phyloP scores from a whole-genome alignment of 306 rosid genomes.

The Mimosa bimucronata region DNA sequence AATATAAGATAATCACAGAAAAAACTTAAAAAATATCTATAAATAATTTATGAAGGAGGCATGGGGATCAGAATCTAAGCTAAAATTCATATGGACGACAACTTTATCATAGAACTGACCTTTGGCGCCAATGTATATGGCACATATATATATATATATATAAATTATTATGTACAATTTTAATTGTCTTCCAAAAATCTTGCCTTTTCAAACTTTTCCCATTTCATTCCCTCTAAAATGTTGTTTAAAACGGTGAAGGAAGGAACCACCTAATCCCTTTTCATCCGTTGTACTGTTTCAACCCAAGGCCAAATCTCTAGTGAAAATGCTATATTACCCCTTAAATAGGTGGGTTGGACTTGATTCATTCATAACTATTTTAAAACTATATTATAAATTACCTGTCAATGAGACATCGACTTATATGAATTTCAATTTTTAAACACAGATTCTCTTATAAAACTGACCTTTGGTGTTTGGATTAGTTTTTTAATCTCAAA shows the following conservation, averaged over 20 bases:
- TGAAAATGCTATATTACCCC: conserved; percentile 34
- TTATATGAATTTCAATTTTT: neutral
- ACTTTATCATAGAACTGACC: neutral
- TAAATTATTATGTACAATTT: too few relatives aligned
- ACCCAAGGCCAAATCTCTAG: conserved; percentile 34
- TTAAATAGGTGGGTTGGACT: neutral
- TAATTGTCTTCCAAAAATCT: neutral
- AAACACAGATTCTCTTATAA: neutral
- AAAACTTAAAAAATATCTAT: neutral
- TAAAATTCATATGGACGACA: neutral
- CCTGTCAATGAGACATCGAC: neutral
- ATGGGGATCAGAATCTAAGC: neutral
- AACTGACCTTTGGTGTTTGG: neutral
- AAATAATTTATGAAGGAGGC: neutral
- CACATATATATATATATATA: neutral
- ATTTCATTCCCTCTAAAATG: neutral
- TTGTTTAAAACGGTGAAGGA: conserved; percentile 44
- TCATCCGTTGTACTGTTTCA: conserved; percentile 35
- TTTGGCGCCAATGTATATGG: neutral
- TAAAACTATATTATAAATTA: neutral
- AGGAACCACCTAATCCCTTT: conserved; percentile 22
- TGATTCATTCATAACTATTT: neutral
- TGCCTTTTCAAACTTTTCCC: neutral
- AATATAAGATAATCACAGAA: neutral
- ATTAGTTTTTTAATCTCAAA: too few relatives aligned